Evolutionary conservation across 768 basidiomycete species (phyloP).

Genomic region (Tulasnella sp.): DNA sequence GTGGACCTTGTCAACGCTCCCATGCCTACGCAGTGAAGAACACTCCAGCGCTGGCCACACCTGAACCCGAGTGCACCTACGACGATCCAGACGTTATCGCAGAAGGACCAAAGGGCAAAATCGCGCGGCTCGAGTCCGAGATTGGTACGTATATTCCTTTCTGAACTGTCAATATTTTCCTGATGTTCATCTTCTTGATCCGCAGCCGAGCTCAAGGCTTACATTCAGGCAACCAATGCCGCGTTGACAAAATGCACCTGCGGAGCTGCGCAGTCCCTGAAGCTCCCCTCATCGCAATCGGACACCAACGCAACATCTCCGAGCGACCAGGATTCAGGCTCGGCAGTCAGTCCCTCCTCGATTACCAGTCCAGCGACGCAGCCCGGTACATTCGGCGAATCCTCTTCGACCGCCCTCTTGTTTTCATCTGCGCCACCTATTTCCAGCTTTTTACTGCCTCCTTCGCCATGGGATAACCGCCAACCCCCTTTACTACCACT

Average conservation of each 20-base stretch:
- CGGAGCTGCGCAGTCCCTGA: neutral
- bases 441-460: neutral
- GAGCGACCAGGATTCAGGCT: neutral
- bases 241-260: neutral
- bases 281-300: neutral
- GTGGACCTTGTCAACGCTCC: neutral
- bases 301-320: neutral
- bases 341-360: neutral
- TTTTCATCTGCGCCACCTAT: neutral
- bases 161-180: no score
- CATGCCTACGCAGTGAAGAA: conserved; percentile 17
- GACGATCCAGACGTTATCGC: conserved; percentile 13
- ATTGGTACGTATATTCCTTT: neutral
- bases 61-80: conserved; percentile 6
- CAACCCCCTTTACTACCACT: neutral
- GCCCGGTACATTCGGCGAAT: neutral
- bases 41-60: neutral
- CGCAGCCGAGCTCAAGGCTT: conserved; percentile 6
- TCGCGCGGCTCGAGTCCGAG: neutral
- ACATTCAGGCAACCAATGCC: neutral
- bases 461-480: neutral
- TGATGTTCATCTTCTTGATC: neutral
- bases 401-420: neutral
- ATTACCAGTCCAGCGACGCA: neutral
- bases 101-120: conserved; percentile 15